These are phyloP conservation scores for Rhizopogon vesiculosus DNA, from an alignment of 768 basidiomycete species.

Conservation along the genomic window DNA sequence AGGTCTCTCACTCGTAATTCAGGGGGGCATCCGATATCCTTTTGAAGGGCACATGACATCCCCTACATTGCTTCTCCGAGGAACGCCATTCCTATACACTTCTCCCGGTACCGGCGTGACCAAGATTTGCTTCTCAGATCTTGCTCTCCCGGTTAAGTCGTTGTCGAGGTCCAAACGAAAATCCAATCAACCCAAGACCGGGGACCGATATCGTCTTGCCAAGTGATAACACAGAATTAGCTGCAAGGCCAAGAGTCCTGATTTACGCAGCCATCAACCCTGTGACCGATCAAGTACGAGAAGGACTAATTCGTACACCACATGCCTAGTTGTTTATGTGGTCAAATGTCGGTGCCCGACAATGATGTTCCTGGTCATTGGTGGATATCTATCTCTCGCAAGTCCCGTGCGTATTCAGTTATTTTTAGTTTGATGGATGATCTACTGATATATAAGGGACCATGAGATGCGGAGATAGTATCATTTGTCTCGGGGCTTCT, in stretches of 20 bases:
- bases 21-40: not conserved
- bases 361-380: conserved; percentile 3
- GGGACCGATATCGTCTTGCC: not conserved
- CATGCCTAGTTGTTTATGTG: not conserved
- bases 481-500: not conserved
- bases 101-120: conserved; percentile 3
- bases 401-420: conserved; percentile 1
- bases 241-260: not conserved
- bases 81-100: conserved; percentile 1
- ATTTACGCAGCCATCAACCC: not conserved
- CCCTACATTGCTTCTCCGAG: conserved; percentile 2
- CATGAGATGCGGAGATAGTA: conserved; percentile 3
- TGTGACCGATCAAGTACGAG: not conserved
- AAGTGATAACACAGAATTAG: not conserved
- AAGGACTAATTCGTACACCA: not conserved
- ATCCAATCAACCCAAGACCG: not conserved
- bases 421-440: conserved; percentile 1
- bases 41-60: not conserved
- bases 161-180: not conserved
- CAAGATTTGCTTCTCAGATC: conserved; percentile 1
- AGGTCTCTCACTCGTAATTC: not conserved
- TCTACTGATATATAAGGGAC: not conserved
- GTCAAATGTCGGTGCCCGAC: not conserved
- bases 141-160: not conserved
- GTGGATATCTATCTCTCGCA: conserved; percentile 21